phyloP scores from a whole-genome alignment of 805 yeast genomes.

The Yamadazyma phyllophila region DNA sequence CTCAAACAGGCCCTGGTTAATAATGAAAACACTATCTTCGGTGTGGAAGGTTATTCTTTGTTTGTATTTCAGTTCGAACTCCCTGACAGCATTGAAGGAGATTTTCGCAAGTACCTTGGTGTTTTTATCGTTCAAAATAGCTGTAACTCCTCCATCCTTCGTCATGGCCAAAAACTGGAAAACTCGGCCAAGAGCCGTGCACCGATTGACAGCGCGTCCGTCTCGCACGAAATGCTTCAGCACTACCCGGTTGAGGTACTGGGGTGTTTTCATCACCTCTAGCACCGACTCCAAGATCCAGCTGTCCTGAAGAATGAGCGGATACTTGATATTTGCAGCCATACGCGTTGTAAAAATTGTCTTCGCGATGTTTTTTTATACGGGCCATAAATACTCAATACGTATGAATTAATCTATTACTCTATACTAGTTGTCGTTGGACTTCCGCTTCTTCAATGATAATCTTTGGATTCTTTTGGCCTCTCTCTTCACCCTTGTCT shows the following conservation, averaged over 20 bases:
- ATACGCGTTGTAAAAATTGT: not conserved
- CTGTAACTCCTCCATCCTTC: conserved; percentile 23
- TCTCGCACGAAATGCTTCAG: conserved; percentile 17
- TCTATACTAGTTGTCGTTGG: conserved; percentile 13
- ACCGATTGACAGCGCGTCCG: conserved; percentile 7
- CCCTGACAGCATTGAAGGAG: conserved; percentile 24
- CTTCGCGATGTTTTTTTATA: no score
- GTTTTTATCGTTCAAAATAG: conserved; percentile 30
- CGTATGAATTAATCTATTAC: not conserved
- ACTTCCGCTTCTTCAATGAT: conserved; percentile 15
- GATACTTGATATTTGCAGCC: conserved; percentile 11
- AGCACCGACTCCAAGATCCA: conserved; percentile 22
- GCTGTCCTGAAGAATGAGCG: conserved; percentile 22
- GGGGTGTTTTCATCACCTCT: conserved; percentile 3
- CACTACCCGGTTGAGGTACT: conserved; percentile 14
- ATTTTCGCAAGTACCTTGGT: conserved; percentile 31
- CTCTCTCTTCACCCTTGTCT: conserved; percentile 32
- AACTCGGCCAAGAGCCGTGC: conserved; percentile 29
- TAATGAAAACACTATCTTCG: conserved; percentile 22
- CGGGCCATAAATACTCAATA: not conserved
- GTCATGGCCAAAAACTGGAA: conserved; percentile 23
- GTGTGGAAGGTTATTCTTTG: conserved; percentile 36
- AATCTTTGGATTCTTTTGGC: conserved; percentile 33
- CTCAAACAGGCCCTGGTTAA: conserved; percentile 27
- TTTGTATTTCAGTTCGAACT: conserved; percentile 29